phyloP scores from a whole-genome alignment of 805 yeast genomes.

The Yarrowia osloensis region DNA sequence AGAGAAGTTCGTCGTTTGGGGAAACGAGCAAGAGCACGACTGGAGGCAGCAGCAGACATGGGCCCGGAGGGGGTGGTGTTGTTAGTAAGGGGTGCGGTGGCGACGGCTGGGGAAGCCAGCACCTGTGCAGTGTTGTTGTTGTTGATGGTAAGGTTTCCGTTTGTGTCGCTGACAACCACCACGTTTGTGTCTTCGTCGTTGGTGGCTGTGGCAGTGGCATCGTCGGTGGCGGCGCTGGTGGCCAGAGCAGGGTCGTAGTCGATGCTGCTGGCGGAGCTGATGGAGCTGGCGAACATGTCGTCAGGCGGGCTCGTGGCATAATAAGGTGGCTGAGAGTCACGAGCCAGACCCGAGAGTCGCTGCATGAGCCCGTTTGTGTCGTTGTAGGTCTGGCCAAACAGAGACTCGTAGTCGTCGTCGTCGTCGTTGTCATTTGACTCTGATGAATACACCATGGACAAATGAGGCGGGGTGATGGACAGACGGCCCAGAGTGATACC shows the following conservation, averaged over 20 bases:
- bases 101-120: background rate
- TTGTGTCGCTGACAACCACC: background rate
- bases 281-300: conserved; percentile 8
- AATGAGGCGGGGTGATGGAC: conserved; percentile 26
- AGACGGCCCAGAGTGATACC: conserved; percentile 25
- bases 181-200: background rate
- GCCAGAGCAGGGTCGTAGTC: conserved; percentile 9
- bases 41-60: conserved; percentile 1
- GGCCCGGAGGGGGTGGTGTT: background rate
- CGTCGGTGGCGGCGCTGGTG: background rate
- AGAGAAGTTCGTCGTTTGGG: conserved; percentile 22
- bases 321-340: background rate
- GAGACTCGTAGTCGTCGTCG: conserved; percentile 17
- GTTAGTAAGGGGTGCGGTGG: background rate
- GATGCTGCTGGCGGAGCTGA: conserved; percentile 12
- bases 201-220: background rate
- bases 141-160: background rate
- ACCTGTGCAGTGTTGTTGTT: background rate
- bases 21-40: background rate
- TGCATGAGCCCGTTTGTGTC: conserved; percentile 13
- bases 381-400: conserved; percentile 25
- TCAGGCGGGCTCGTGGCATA: conserved; percentile 19
- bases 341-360: conserved; percentile 5
- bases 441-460: conserved; percentile 20
- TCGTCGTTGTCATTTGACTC: conserved; percentile 15